These are phyloP conservation scores for Skeletonema grethae DNA, from an alignment of 108 stramenopile species.

Conservation along the genomic window DNA sequence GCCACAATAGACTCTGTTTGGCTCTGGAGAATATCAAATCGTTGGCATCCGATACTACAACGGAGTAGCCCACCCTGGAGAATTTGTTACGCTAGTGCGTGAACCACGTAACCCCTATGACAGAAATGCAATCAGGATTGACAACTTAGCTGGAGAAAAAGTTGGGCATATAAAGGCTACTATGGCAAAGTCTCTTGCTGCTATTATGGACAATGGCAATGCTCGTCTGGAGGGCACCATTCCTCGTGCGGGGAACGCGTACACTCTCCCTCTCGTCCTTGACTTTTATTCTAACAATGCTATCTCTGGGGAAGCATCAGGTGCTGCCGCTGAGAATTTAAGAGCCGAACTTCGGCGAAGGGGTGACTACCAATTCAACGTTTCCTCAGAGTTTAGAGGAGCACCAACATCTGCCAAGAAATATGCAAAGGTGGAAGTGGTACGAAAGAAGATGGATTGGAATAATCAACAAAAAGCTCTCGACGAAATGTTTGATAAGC, in stretches of 20 bases:
- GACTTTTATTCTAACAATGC: constrained; percentile 38
- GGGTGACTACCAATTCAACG: constrained; percentile 3
- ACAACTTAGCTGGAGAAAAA: constrained; percentile 52
- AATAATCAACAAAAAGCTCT: constrained; percentile 37
- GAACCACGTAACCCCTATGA: constrained; percentile 72
- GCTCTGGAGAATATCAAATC: constrained; percentile 33
- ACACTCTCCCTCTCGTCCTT: constrained; percentile 40
- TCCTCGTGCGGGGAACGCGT: constrained; percentile 41
- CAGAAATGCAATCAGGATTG: constrained; percentile 68
- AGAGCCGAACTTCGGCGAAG: background rate
- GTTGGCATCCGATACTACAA: constrained; percentile 55
- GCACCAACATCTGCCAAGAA: background rate
- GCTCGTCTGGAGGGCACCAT: constrained; percentile 47
- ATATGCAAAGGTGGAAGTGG: constrained; percentile 5
- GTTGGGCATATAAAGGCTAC: constrained; percentile 67
- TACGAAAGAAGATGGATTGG: constrained; percentile 49
- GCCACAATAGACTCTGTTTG: constrained; percentile 3
- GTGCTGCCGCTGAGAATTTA: constrained; percentile 4
- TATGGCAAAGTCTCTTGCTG: constrained; percentile 46
- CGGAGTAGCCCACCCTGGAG: constrained; percentile 65
- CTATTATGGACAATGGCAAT: constrained; percentile 48
- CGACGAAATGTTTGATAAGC: constrained; percentile 73
- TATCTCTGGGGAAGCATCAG: background rate
- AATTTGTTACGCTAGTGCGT: constrained; percentile 55
- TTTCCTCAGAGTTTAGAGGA: constrained; percentile 7